Percentiles rank a stretch among this genome's conserved stretches.
These are phyloP conservation scores for Sugiyamaella boreocaroliniensis DNA, from an alignment of 805 yeast genomes.

Conservation along the genomic window DNA sequence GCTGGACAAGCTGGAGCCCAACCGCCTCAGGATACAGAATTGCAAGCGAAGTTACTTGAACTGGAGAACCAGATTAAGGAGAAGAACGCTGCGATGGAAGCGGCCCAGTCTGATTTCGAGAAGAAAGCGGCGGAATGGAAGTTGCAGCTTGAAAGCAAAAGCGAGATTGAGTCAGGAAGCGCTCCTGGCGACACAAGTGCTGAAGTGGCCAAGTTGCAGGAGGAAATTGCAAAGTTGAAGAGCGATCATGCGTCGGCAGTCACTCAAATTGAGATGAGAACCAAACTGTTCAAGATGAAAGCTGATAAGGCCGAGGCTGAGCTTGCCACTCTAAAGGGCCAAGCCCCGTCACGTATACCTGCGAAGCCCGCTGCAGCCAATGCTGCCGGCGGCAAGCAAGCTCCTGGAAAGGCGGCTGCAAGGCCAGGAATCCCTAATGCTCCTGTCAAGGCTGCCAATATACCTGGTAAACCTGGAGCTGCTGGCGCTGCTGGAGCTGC, in stretches of 20 bases:
- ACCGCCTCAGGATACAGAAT: not conserved
- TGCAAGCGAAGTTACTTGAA: conserved; percentile 17
- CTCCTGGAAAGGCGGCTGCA: not conserved
- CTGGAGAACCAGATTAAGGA: conserved; percentile 6
- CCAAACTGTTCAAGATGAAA: conserved; percentile 48
- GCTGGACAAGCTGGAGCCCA: not conserved
- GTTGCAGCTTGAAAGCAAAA: too few relatives aligned
- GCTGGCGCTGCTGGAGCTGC: not conserved
- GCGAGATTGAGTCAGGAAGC: too few relatives aligned
- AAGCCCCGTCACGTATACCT: not conserved
- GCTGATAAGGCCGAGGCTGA: conserved; percentile 42
- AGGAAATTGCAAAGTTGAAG: conserved; percentile 16
- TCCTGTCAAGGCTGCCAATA: too few relatives aligned
- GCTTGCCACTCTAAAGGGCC: not conserved
- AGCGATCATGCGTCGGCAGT: conserved; percentile 37
- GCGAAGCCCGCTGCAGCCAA: not conserved
- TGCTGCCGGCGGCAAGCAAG: not conserved
- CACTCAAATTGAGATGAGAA: conserved; percentile 53
- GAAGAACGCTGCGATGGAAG: not conserved
- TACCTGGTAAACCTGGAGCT: not conserved
- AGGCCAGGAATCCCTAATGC: too few relatives aligned
- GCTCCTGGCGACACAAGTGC: conserved; percentile 14
- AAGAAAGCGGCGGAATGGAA: too few relatives aligned
- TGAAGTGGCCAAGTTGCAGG: conserved; percentile 11
- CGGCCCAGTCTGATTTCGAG: too few relatives aligned